Conservation (phyloP, 192 early-diverging fungal species). For the Coemansia sp. region DNA sequence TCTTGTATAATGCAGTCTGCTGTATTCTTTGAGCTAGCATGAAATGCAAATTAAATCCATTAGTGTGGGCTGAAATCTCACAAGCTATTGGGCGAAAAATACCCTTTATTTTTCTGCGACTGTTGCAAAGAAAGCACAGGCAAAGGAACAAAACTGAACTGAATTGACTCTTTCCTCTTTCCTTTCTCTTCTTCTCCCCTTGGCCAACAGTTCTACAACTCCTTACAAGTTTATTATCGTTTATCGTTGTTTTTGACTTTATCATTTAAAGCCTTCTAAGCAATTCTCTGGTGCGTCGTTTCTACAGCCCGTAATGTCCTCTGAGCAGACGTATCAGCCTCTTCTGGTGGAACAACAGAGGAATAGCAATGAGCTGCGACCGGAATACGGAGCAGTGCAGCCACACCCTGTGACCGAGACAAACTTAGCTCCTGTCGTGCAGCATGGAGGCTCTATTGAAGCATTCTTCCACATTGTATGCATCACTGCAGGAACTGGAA, state of each 20-base stretch:
- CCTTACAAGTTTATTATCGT: neutral
- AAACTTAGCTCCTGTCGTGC: neutral
- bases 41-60: too few species aligned
- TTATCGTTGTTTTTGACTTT: neutral
- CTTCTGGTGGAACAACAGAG: neutral
- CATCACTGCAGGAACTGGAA: constrained; percentile 78
- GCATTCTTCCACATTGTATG: constrained; percentile 60
- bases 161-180: neutral
- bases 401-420: neutral
- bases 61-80: too few species aligned
- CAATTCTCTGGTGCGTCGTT: neutral
- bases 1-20: too few species aligned
- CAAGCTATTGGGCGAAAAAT: too few species aligned
- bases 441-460: constrained; percentile 31
- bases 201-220: neutral
- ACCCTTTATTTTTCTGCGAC: too few species aligned
- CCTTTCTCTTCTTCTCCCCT: neutral
- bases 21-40: too few species aligned
- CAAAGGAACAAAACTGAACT: too few species aligned
- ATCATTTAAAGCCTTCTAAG: neutral
- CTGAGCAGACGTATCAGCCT: neutral
- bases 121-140: too few species aligned
- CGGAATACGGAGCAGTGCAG: neutral
- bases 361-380: neutral
- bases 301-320: neutral